Evolutionary conservation across 2,329 filamentous ascomycete species (phyloP), one percentile per base, ranked within the genome.

Genomic region (Pyrenophora seminiperda): DNA sequence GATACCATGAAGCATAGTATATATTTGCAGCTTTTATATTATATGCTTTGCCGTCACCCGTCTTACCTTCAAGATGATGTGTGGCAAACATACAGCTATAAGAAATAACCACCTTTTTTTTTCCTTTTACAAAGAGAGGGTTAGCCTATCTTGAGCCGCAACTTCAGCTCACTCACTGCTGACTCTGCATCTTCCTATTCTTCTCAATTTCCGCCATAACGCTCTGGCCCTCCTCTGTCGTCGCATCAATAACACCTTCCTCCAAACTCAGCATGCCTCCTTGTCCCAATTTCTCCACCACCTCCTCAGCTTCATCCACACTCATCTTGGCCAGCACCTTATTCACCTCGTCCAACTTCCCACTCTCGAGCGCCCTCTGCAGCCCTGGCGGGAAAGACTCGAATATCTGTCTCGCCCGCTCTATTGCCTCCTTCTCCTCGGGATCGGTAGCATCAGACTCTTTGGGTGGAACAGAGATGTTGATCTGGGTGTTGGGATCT

Each of bases 181-280:
- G 59, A 7, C 66, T 70, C 5, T 74, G 71, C 62, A 76, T 70
- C 51, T 66, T 66, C 13, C 67, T 62, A 49, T 65, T 71, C 62
- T 63, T 66, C 59, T 75, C 71, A 67, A 96, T 82, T 59, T 91
- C 84, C 75, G 89, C 87, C 63, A 93, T 79, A 68, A 86, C 86
- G 71, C 86, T 83, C 77, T 87, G 83, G 3, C 92, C 92, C 70
- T 94, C 87, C 68, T 91, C 87, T 2, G 93, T 96, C 37, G 91
- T 99, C 1, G 91, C 90, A 75, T 99, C 94, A 61, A 99, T 95
- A 42, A 99, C 91, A 41, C 95, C 87, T 68, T 96, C 87, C 72
- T 97, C 91, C 41, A 99, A 73, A 71, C 90, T 96, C 59, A 99
- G 75, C 79, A 97, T 93, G 30, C 90, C 90, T 13, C 91, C 91